These are phyloP conservation scores for Eucalyptus lansdowneana DNA, from an alignment of 345 rosid species.

Conservation along the genomic window DNA sequence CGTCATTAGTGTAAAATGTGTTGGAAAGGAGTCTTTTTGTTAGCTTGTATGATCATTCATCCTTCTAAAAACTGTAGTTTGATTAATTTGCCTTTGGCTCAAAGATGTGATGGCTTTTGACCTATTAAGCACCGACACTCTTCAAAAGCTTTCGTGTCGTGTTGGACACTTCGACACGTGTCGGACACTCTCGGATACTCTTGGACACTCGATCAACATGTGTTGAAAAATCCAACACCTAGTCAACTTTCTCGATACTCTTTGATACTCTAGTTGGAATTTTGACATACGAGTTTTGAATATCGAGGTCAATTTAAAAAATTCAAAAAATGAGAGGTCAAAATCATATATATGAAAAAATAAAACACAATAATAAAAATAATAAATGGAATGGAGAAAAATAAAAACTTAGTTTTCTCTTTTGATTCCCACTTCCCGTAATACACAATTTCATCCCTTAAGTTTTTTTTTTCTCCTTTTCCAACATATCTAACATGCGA, in stretches of 20 bases:
- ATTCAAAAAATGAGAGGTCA: too few species aligned
- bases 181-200: fast-evolving
- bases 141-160: too few species aligned
- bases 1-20: not conserved
- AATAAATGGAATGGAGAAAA: too few species aligned
- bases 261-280: fast-evolving
- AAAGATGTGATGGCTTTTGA: not conserved
- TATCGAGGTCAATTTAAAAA: too few species aligned
- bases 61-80: not conserved
- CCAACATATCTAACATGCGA: too few species aligned
- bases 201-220: fast-evolving
- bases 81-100: not conserved
- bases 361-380: too few species aligned
- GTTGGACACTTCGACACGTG: fast-evolving
- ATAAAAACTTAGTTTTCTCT: too few species aligned
- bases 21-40: not conserved
- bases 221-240: fast-evolving
- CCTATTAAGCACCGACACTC: too few species aligned
- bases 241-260: fast-evolving
- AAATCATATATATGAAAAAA: too few species aligned
- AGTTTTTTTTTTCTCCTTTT: too few species aligned
- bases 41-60: not conserved
- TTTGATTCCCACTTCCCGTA: fast-evolving
- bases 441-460: too few species aligned
- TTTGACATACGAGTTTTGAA: fast-evolving